Evolutionary conservation across 2,329 filamentous ascomycete genomes (phyloP).

Genomic region (Colletotrichum sp.): DNA sequence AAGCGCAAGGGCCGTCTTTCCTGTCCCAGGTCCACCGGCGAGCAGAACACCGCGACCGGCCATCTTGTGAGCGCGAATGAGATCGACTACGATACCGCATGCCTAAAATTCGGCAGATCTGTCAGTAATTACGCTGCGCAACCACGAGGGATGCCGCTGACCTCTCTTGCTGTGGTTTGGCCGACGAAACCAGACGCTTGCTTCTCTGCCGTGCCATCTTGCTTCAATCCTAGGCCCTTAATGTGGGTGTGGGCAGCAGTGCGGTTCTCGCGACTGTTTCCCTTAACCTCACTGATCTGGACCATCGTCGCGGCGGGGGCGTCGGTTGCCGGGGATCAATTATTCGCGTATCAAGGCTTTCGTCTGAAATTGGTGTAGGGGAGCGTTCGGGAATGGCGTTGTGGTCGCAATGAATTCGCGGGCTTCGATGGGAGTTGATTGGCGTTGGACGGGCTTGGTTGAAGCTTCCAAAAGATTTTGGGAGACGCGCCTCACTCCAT

Average conservation of each 20-base stretch:
- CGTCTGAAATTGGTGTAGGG: background rate
- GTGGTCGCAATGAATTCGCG: background rate
- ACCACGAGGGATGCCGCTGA: slow-evolving; percentile 42
- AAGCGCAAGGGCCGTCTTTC: slow-evolving; percentile 94
- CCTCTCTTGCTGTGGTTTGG: slow-evolving; percentile 86
- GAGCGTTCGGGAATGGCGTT: background rate
- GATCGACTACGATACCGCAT: slow-evolving; percentile 92
- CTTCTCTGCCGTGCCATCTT: slow-evolving; percentile 84
- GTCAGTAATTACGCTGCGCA: background rate
- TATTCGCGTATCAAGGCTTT: slow-evolving; percentile 6
- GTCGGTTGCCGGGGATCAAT: slow-evolving; percentile 19
- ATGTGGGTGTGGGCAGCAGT: slow-evolving; percentile 98
- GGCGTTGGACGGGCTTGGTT: slow-evolving; percentile 9
- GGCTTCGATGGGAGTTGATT: background rate
- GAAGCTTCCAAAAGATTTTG: slow-evolving; percentile 24
- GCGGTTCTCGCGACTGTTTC: slow-evolving; percentile 91
- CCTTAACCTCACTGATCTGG: slow-evolving; percentile 93
- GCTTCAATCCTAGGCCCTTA: slow-evolving; percentile 86
- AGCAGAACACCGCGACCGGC: slow-evolving; percentile 91
- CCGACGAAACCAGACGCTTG: slow-evolving; percentile 87
- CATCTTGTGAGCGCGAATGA: slow-evolving; percentile 98
- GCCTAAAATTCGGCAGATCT: slow-evolving; percentile 60
- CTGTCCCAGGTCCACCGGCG: slow-evolving; percentile 92
- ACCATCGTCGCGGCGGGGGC: slow-evolving; percentile 65
- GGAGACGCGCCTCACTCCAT: slow-evolving; percentile 18